Conservation (phyloP, 2,329 filamentous ascomycete genomes). For the Botrytis aclada region DNA sequence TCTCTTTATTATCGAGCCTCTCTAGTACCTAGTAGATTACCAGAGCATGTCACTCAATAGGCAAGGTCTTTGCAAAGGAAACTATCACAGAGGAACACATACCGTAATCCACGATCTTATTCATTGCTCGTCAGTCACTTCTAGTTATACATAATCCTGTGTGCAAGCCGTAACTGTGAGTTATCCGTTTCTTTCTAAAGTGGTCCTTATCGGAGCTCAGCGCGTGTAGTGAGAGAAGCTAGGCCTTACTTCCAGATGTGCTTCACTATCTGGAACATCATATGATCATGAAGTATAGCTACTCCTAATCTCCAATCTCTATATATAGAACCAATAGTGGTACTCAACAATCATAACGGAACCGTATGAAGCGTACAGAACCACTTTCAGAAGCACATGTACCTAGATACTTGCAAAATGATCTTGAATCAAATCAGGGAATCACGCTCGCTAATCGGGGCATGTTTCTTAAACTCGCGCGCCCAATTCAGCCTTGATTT, state of each 20-base stretch:
- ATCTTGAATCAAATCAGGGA: not conserved
- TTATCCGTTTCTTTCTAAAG: not conserved
- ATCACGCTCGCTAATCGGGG: not conserved
- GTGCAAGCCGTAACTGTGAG: not conserved
- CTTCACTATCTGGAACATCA: not conserved
- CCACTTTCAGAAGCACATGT: not conserved
- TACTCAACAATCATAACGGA: not conserved
- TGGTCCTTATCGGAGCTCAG: not conserved
- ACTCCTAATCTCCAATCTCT: not conserved
- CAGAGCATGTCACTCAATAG: not conserved
- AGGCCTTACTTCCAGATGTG: too few species aligned
- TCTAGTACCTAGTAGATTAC: too few species aligned
- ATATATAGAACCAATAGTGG: not conserved
- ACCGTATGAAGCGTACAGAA: not conserved
- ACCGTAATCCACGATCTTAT: not conserved
- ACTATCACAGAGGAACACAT: not conserved
- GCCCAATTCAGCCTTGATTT: not conserved
- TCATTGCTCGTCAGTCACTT: rapidly evolving
- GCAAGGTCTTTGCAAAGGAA: not conserved
- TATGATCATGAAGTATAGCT: not conserved
- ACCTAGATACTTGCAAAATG: not conserved
- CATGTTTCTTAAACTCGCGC: not conserved
- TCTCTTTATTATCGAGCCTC: rapidly evolving
- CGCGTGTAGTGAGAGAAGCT: not conserved
- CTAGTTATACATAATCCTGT: rapidly evolving